A percentile compares a stretch with the other conserved stretches of the same genome.
These are phyloP conservation scores for Xylaria flabelliformis DNA, from an alignment of 495 filamentous ascomycete species.

Conservation along the genomic window DNA sequence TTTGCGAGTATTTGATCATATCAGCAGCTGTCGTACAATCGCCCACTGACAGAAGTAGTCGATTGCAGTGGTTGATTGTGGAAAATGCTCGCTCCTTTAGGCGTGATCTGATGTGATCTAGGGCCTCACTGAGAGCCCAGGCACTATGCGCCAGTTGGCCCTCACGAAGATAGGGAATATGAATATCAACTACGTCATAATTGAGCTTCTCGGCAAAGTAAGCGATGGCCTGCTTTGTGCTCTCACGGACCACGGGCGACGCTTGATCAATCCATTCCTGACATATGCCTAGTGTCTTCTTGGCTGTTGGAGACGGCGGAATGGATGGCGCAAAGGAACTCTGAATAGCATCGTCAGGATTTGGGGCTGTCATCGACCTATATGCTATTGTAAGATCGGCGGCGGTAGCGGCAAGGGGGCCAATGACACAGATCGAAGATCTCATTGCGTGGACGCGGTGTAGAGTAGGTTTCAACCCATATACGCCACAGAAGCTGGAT, in stretches of 20 bases:
- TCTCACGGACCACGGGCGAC: slow-evolving; percentile 64
- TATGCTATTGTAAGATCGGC: slow-evolving; percentile 85
- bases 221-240: slow-evolving; percentile 65
- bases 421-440: slow-evolving; percentile 69
- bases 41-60: slow-evolving; percentile 71
- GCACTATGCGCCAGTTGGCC: slow-evolving; percentile 79
- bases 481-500: slow-evolving; percentile 81
- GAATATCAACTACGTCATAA: slow-evolving; percentile 76
- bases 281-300: slow-evolving; percentile 71
- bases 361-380: slow-evolving; percentile 72
- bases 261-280: slow-evolving; percentile 77
- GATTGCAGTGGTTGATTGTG: slow-evolving; percentile 71
- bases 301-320: slow-evolving; percentile 49
- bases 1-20: slow-evolving; percentile 74
- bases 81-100: slow-evolving; percentile 29
- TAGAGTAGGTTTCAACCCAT: slow-evolving; percentile 86
- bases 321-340: slow-evolving; percentile 46
- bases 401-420: slow-evolving; percentile 79
- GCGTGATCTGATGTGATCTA: slow-evolving; percentile 45
- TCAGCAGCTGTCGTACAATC: slow-evolving; percentile 69
- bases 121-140: slow-evolving; percentile 77
- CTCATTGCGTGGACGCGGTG: slow-evolving; percentile 67
- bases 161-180: slow-evolving; percentile 75
- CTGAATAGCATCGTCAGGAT: slow-evolving; percentile 57
- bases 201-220: slow-evolving; percentile 63